These are phyloP conservation scores for Podospora australis DNA, from an alignment of 495 filamentous ascomycete genomes.

Conservation along the genomic window DNA sequence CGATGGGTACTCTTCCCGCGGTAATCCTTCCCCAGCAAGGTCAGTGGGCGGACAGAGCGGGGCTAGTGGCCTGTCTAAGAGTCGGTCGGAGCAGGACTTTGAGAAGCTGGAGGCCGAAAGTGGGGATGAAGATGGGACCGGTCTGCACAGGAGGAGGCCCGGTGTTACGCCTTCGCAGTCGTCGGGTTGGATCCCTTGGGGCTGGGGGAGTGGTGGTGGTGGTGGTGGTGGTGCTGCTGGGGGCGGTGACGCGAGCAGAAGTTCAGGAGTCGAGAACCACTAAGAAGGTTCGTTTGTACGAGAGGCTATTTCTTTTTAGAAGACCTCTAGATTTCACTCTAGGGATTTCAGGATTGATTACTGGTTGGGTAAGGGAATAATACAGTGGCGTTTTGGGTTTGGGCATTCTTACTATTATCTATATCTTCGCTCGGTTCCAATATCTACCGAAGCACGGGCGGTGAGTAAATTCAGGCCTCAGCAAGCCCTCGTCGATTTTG, in stretches of 20 bases:
- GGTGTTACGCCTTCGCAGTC: slow-evolving; percentile 8
- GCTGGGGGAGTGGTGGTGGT: slow-evolving; percentile 35
- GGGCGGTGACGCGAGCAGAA: slow-evolving; percentile 14
- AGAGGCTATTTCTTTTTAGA: no score
- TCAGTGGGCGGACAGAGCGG: slow-evolving; percentile 35
- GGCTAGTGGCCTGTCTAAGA: slow-evolving; percentile 58
- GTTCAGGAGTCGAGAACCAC: slow-evolving; percentile 27
- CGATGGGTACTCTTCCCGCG: no score
- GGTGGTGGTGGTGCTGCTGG: not conserved
- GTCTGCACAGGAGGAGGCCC: not conserved
- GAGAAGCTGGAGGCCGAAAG: slow-evolving; percentile 75
- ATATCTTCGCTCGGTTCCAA: no score
- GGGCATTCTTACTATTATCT: no score
- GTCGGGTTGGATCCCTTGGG: slow-evolving; percentile 56
- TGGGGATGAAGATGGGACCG: slow-evolving; percentile 36
- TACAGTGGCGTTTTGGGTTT: no score
- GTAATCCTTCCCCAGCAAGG: slow-evolving; percentile 9
- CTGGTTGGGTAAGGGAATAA: not conserved
- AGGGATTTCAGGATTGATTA: not conserved
- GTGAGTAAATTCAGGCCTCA: no score
- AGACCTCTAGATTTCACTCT: not conserved
- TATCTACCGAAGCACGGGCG: no score
- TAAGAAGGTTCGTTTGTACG: no score
- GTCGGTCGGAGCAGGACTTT: slow-evolving; percentile 70
- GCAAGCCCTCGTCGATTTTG: no score